Percentiles rank a stretch among this genome's conserved stretches.
phyloP scores from a whole-genome alignment of 306 rosid genomes.

The Cicer pinnatifidum region DNA sequence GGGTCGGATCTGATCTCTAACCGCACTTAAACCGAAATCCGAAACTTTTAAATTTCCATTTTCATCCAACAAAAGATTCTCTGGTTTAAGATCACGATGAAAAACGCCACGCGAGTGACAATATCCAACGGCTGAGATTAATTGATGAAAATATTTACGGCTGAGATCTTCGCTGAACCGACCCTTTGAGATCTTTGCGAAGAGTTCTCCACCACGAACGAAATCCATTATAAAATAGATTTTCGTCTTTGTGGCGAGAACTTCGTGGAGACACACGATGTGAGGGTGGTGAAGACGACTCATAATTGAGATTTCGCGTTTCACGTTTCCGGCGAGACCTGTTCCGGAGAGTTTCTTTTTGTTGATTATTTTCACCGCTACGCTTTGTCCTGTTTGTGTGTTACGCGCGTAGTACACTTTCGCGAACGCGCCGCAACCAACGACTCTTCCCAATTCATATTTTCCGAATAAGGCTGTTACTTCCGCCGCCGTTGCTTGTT shows the following conservation, averaged over 20 bases:
- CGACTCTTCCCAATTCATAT: constrained; percentile 52
- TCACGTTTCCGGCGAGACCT: constrained; percentile 44
- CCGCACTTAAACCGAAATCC: constrained; percentile 59
- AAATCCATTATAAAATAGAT: constrained; percentile 53
- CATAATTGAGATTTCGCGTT: constrained; percentile 57
- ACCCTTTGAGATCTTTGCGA: constrained; percentile 48
- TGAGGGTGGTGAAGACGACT: constrained; percentile 53
- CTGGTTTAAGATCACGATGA: constrained; percentile 59
- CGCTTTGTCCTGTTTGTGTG: constrained; percentile 50
- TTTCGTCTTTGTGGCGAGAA: constrained; percentile 53
- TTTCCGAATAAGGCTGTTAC: constrained; percentile 52
- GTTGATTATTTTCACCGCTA: constrained; percentile 55
- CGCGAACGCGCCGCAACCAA: constrained; percentile 62
- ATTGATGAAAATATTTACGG: constrained; percentile 51
- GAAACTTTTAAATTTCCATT: constrained; percentile 52
- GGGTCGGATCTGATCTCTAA: constrained; percentile 50
- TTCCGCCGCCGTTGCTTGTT: constrained; percentile 12
- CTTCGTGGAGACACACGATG: constrained; percentile 53
- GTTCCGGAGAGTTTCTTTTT: constrained; percentile 51
- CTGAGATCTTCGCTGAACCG: constrained; percentile 52
- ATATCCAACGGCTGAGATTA: constrained; percentile 52
- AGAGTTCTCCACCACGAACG: constrained; percentile 54
- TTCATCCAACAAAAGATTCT: constrained; percentile 54
- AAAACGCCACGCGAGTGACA: constrained; percentile 55
- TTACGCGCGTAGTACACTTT: constrained; percentile 55